These are phyloP conservation scores for Nosema muscidifuracis DNA, from an alignment of 371 early-diverging fungal species.

Conservation along the genomic window DNA sequence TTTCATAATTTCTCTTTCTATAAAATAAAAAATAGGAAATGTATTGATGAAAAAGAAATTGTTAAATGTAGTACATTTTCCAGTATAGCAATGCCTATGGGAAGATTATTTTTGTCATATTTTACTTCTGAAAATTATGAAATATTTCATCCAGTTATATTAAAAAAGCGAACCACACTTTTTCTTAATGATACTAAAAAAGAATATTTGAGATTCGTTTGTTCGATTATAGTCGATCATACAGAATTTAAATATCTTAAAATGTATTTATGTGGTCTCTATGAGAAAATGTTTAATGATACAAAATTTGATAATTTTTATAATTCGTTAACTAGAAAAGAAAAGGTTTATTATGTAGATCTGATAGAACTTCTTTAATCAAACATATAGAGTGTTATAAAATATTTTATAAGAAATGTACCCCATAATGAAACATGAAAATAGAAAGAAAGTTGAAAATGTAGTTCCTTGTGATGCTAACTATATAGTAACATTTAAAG, in stretches of 20 bases:
- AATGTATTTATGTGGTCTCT: background rate
- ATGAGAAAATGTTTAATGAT: background rate
- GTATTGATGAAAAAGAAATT: background rate
- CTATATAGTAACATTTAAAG: constrained; percentile 33
- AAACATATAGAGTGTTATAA: background rate
- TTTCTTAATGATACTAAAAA: background rate
- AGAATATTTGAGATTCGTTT: constrained; percentile 7
- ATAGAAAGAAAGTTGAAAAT: background rate
- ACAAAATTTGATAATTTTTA: background rate
- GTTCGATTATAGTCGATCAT: background rate
- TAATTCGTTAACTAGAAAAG: background rate
- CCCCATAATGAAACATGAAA: background rate
- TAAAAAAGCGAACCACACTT: constrained; percentile 9
- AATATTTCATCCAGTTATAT: constrained; percentile 5
- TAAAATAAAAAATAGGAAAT: constrained; percentile 1
- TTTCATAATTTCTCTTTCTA: background rate
- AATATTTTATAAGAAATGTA: background rate
- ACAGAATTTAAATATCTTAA: constrained; percentile 13
- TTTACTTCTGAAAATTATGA: constrained; percentile 6
- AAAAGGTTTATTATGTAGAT: constrained; percentile 11
- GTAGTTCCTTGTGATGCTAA: constrained; percentile 3
- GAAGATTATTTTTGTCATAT: constrained; percentile 7
- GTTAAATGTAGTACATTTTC: background rate
- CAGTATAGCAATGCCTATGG: constrained; percentile 23
- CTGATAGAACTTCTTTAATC: background rate